phyloP scores from a whole-genome alignment of 73 alveolate genomes.

The Paraurostyla sp. region DNA sequence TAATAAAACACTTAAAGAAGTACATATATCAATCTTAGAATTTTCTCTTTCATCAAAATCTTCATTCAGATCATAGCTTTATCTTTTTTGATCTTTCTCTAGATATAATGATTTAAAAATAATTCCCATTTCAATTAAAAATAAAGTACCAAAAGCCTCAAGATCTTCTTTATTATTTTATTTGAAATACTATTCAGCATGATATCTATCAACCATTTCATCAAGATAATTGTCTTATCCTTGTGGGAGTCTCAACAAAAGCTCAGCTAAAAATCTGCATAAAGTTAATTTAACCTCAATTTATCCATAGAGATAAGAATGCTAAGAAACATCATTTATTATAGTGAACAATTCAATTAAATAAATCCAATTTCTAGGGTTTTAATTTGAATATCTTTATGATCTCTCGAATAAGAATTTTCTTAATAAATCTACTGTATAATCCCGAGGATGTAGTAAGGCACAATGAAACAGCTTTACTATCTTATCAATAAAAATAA shows the following conservation, averaged over 20 bases:
- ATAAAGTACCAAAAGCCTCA: conserved; percentile 10
- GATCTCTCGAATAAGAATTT: conserved; percentile 36
- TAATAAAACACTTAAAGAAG: conserved; percentile 42
- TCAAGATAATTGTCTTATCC: conserved; percentile 1
- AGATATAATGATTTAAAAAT: conserved; percentile 22
- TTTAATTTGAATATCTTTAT: neutral
- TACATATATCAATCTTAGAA: conserved; percentile 31
- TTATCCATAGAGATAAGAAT: neutral
- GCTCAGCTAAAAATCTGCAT: conserved; percentile 39
- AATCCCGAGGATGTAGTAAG: conserved; percentile 45
- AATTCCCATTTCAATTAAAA: conserved; percentile 40
- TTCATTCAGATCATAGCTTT: neutral
- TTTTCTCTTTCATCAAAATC: conserved; percentile 46
- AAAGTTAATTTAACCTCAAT: conserved; percentile 32
- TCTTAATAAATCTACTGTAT: conserved; percentile 12
- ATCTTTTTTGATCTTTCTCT: neutral
- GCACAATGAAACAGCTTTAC: conserved; percentile 31
- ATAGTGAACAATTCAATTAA: conserved; percentile 4
- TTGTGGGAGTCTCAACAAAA: neutral
- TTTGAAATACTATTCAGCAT: neutral
- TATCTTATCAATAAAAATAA: conserved; percentile 26
- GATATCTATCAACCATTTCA: conserved; percentile 37
- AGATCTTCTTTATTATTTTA: conserved; percentile 3
- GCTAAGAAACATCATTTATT: neutral
- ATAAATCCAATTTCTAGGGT: conserved; percentile 50